Conservation (phyloP, 768 basidiomycete species). For the Pisolithus orientalis region DNA sequence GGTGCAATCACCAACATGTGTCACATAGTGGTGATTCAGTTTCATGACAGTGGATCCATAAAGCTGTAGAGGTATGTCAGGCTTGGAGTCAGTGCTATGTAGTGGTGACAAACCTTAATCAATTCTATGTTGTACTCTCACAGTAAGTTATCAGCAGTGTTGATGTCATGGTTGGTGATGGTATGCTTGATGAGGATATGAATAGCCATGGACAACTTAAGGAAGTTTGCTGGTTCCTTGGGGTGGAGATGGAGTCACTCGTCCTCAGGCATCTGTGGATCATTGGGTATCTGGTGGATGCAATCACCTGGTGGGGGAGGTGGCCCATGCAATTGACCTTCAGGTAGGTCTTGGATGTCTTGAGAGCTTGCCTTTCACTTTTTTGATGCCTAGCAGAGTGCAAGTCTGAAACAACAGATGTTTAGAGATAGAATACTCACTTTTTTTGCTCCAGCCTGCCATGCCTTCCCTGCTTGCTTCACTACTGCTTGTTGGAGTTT, state of each 20-base stretch:
- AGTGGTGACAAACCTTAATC: conserved; percentile 9
- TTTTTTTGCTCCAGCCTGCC: not conserved
- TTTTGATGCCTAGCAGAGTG: too few relatives aligned
- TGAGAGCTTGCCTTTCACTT: not conserved
- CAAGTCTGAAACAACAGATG: too few relatives aligned
- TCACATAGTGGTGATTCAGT: conserved; percentile 34
- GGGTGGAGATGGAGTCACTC: conserved; percentile 15
- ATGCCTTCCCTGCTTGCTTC: not conserved
- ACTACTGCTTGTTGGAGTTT: not conserved
- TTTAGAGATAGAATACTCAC: too few relatives aligned
- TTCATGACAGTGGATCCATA: conserved; percentile 25
- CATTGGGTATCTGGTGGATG: not conserved
- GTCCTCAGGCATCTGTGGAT: conserved; percentile 7
- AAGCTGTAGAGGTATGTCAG: conserved; percentile 13
- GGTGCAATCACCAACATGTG: conserved; percentile 21
- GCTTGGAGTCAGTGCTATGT: conserved; percentile 3
- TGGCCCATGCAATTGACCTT: not conserved
- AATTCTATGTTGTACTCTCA: conserved; percentile 19
- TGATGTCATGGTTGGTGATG: conserved; percentile 6
- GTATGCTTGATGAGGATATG: conserved; percentile 5
- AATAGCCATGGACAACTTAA: conserved; percentile 13
- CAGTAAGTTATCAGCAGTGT: conserved; percentile 11
- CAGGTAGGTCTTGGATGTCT: not conserved
- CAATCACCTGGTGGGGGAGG: not conserved
- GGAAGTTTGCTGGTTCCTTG: not conserved